Evolutionary conservation across 1,284 basidiomycete genomes (phyloP), one percentile per base, ranked within the genome.

Genomic region (Cutaneotrichosporon sp.): DNA sequence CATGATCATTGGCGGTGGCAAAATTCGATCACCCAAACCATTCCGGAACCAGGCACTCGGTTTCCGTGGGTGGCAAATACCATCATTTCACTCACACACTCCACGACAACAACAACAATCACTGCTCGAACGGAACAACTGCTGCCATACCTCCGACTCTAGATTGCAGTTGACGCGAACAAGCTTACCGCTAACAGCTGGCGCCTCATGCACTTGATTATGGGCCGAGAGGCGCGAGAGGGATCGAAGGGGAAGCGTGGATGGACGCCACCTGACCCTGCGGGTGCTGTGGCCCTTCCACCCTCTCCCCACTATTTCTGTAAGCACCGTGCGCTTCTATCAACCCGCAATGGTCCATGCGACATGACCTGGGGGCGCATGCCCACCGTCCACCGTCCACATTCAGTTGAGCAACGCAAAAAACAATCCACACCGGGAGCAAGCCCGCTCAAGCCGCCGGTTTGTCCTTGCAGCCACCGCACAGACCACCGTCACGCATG

Each of bases 391-490:
- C 42, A 46, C 42, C 18, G 42, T 46, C 42, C 42, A 46, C 38
- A 11, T 40, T 16, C 13, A 16, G 38, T 13, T 11, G 13, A 16
- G 38, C 38, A 10, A 40, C 38, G 14, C 38, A 8, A 40, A 40
- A 11, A 40, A 16, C 38, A 40, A 36, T 13, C 36, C 13, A 9
- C 9, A 13, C 36, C 2, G 36, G 36, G 36, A 16, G 40, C 40
- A 42, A 13, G 13, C 40, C 14, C 18, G 42, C 42, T 46, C 42
- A 46, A 46, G 42, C 18, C 11, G 42, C 42, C 4, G 18, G 42
- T 46, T 18, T n/a, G 42, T 46, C 42, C 42, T 46, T 46, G 38
- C 42, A 46, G 42, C 42, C 42, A 46, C 42, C 18, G 42, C 42
- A n/a, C 42, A n/a, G 42, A n/a, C 42, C 16, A 46, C 16, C 42